Base-by-base conservation (phyloP, 2,329 filamentous ascomycete genomes). In the Diaporthe ampelina region DNA sequence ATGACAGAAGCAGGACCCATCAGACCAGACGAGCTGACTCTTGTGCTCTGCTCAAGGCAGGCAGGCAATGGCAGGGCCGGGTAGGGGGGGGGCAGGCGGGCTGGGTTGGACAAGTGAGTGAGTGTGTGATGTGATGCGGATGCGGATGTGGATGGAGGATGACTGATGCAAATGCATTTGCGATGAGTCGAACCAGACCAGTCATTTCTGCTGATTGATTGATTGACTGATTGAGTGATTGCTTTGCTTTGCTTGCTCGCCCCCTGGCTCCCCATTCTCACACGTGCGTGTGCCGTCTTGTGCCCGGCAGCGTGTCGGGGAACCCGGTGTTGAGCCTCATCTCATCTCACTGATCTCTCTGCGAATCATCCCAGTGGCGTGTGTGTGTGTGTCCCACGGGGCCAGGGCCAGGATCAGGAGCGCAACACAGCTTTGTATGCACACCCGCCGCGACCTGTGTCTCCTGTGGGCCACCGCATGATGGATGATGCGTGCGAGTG, bases 241-340 rank as follows among this genome's bases (percentile, higher is more conserved):
- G 40, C 3, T 43, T 43, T 37, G 40, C 40, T 43, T 15, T 5
- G 40, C 40, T 43, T 37, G 61, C 24, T 52, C 24, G 45, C n/a
- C 15, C 19, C 19, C 17, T 24, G 11, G 58, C n/a, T 43, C 21
- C 3, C 32, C 13, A 21, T 29, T 17, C 63, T 37, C 63, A 67
- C 45, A 52, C 50, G 21, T 67, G 45, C 29, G n/a, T 52, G 15
- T 35, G 8, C 19, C 1, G 43, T 65, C 10, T 24, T n/a, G 37
- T 61, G 37, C 37, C 29, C 43, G 32, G 43, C 37, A 45, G 43
- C n/a, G 21, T 52, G 24, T 67, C 63, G 45, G 63, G 45, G n/a
- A 67, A 26, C 63, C 63, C 45, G 63, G 26, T 50, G 19, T 67
- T 67, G 63, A 67, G 63, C 63, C 63, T 52, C 63, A 67, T 67